phyloP scores from a whole-genome alignment of 176 grass and related monocot genomes.

The Tillandsia leiboldiana region DNA sequence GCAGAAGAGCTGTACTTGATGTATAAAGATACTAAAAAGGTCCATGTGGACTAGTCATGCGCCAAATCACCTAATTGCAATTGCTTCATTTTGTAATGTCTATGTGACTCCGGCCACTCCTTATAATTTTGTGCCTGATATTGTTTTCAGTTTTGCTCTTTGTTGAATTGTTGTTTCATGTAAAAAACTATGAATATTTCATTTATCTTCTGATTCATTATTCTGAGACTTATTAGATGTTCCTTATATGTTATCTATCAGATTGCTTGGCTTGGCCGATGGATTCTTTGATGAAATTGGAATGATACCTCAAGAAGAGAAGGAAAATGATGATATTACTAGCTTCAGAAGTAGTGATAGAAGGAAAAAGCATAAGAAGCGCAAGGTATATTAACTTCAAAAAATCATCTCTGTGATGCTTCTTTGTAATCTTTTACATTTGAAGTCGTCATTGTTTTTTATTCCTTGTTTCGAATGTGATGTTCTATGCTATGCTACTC shows the following conservation, averaged over 20 bases:
- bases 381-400: background rate
- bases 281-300: conserved; percentile 37
- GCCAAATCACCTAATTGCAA: too few relatives aligned
- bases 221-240: background rate
- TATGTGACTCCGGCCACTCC: too few relatives aligned
- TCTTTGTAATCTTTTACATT: too few relatives aligned
- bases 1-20: too few relatives aligned
- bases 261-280: conserved; percentile 37
- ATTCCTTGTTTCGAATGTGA: too few relatives aligned
- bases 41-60: too few relatives aligned
- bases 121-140: too few relatives aligned
- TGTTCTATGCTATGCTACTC: too few relatives aligned
- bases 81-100: too few relatives aligned
- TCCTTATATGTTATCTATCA: conserved; percentile 14
- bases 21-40: too few relatives aligned
- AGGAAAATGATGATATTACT: conserved; percentile 15
- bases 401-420: background rate
- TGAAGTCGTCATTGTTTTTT: too few relatives aligned
- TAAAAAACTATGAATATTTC: background rate
- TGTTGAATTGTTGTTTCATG: background rate
- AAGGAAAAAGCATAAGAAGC: conserved; percentile 13
- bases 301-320: conserved; percentile 37
- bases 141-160: too few relatives aligned
- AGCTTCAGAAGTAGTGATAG: background rate
- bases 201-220: background rate